These are phyloP conservation scores for Hemisphaericaspora xylanilytica DNA, from an alignment of 1,139 yeast species.

Conservation along the genomic window DNA sequence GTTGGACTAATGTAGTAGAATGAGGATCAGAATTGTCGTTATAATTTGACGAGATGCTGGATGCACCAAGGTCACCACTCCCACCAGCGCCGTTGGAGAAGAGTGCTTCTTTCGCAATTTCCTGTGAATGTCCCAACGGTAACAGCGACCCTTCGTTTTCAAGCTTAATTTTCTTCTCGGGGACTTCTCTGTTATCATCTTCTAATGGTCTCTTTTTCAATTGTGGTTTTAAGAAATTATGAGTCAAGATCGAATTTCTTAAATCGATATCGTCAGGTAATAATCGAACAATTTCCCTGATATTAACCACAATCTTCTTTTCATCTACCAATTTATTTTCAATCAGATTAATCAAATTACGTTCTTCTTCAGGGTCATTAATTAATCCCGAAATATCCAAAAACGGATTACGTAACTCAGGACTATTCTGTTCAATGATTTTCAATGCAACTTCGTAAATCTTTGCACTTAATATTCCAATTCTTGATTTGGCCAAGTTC, in stretches of 20 bases:
- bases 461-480: slow-evolving; percentile 67
- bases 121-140: slow-evolving; percentile 9
- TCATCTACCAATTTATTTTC: slow-evolving; percentile 41
- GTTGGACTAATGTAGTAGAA: slow-evolving; percentile 30
- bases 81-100: slow-evolving; percentile 6
- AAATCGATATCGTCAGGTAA: slow-evolving; percentile 48
- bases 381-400: slow-evolving; percentile 37
- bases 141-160: slow-evolving; percentile 30
- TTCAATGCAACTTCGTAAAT: slow-evolving; percentile 61
- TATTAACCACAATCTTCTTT: slow-evolving; percentile 45
- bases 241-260: slow-evolving; percentile 46
- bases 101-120: slow-evolving; percentile 5
- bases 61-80: too few relatives aligned
- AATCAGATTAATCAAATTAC: slow-evolving; percentile 24
- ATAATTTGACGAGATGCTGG: too few relatives aligned
- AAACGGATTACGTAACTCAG: slow-evolving; percentile 34
- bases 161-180: slow-evolving; percentile 46
- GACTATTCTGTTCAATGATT: slow-evolving; percentile 57
- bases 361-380: slow-evolving; percentile 40
- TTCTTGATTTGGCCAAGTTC: slow-evolving; percentile 60
- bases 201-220: slow-evolving; percentile 26
- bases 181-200: slow-evolving; percentile 18
- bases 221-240: slow-evolving; percentile 33
- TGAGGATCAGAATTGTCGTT: slow-evolving; percentile 18
- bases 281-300: slow-evolving; percentile 50